Evolutionary conservation across 805 yeast genomes (phyloP), one percentile per base, ranked within the genome.

Genomic region (Yamadazyma phyllophila): DNA sequence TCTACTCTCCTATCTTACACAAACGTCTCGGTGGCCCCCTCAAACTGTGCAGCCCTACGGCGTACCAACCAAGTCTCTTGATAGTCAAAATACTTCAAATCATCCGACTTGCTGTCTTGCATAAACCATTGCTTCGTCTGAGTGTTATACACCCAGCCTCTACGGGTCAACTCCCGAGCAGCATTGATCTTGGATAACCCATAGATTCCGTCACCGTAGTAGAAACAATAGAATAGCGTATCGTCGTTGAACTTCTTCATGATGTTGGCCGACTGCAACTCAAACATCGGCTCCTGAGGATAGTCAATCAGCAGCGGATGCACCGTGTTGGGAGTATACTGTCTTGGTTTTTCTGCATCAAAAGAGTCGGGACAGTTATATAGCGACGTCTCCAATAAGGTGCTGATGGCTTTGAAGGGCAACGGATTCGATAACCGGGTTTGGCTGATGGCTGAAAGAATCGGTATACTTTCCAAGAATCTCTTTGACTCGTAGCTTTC

Each of bases 341-440:
- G 77, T 49, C 84, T 78, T 13, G 97, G 96, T 55, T 74, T 79
- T 57, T 92, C 97, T 2, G 96, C 84, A 61, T 92, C 96, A 47
- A 83, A 78, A 0, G 98, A 88, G 66, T 94, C 98, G 0, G 99
- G 98, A 62, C 97, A 89, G 57, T 87, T 86, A 54, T 88, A 71
- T 48, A 88, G 72, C 2, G 97, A 90, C 1, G 85, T 78, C 60
- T 88, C 95, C 53, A 92, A 71, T 54, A 79, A 70, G 47, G 75
- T 74, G 41, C 78, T 68, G 17, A 87, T 81, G 2, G 77, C 61
- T 26, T 73, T 73, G 48, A 79, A 69, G 13, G 82, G 72, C 24
- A 80, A 71, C 17, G 88, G 85, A 43, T 76, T 71, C 27, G 61
- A 61, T 31, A 80, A 61, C 36, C 85, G 67, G 29, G 60, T 64